A percentile compares a stretch with the other conserved stretches of the same genome.
Evolutionary conservation across 2,329 filamentous ascomycete species (phyloP).

Genomic region (Fusarium luffae): DNA sequence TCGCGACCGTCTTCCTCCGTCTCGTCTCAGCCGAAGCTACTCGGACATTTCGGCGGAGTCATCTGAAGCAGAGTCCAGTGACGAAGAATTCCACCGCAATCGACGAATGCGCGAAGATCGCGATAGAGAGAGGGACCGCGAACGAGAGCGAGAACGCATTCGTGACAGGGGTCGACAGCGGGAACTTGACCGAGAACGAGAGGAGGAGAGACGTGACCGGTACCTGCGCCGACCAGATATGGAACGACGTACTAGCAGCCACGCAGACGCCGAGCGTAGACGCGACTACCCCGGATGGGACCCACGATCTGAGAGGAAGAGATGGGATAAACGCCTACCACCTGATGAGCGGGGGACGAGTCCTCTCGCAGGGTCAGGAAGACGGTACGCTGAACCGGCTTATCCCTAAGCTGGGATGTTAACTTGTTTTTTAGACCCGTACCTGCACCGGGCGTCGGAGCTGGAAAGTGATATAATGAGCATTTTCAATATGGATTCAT

Average conservation of each 20-base stretch:
- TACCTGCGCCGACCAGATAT: conserved; percentile 56
- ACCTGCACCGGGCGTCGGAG: background rate
- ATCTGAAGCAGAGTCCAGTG: conserved; percentile 50
- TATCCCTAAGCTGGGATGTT: conserved; percentile 41
- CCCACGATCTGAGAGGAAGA: conserved; percentile 50
- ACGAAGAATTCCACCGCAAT: conserved; percentile 47
- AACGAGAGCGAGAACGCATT: conserved; percentile 49
- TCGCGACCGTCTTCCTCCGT: conserved; percentile 55
- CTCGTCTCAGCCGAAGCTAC: conserved; percentile 55
- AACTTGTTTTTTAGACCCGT: conserved; percentile 2
- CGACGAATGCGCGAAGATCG: conserved; percentile 43
- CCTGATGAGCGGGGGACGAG: conserved; percentile 48
- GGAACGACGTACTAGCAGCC: conserved; percentile 60
- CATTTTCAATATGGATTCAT: background rate
- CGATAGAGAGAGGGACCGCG: conserved; percentile 47
- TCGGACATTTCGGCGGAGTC: conserved; percentile 55
- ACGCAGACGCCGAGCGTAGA: conserved; percentile 60
- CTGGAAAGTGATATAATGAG: conserved; percentile 11
- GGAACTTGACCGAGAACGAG: conserved; percentile 55
- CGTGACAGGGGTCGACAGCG: conserved; percentile 47
- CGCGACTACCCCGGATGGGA: conserved; percentile 52
- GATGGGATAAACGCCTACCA: conserved; percentile 50
- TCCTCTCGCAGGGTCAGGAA: conserved; percentile 51
- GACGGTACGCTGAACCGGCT: conserved; percentile 54
- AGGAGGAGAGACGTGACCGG: conserved; percentile 50